Base-by-base conservation (phyloP, 352 stramenopile genomes). In the Globisporangium viniferum region DNA sequence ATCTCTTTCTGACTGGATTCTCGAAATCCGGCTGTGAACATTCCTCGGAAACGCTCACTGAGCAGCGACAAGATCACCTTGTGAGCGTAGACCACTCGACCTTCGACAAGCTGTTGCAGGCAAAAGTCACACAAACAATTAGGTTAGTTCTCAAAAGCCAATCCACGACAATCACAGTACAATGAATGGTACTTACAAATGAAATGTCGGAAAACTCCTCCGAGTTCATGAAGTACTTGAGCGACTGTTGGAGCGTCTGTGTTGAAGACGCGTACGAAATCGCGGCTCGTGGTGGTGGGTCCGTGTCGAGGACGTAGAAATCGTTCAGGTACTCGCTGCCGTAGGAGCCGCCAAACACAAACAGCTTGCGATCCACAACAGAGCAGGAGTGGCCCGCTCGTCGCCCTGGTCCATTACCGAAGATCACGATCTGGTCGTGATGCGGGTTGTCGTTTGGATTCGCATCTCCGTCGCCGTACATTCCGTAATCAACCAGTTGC, bases 181-280 rank as follows among this genome's bases (percentile, higher is more conserved):
- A 63, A 14, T 60, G 31, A 69, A 60, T 18, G 10, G 3, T 20
- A 79, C 80, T 61, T 84, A 87, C 80, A 73, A 99, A 98, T 5
- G 91, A 98, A 60, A 98, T 97, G 69, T 98, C 95, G 7, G 93
- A 94, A 70, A 98, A 98, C 68, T 98, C 89, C 51, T 97, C 84
- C 60, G 88, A 86, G 72, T 98, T 96, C 62, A 96, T 91, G 77
- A 97, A 98, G 53, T 96, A 78, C 12, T 80, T 71, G 7, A 99
- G 78, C 54, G 90, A 86, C 61, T 78, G 74, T 59, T 95, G 81
- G 15, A 97, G 72, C 57, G 75, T 75, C 64, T 78, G 78, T 39
- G 76, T 71, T 39, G 86, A 92, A 2, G 82, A 94, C 1, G 85
- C 76, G 55, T 93, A 74, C 18, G 84, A 93, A n/a, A 98, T 84